phyloP scores from a whole-genome alignment of 495 filamentous ascomycete species.

The Xylaria grammica region DNA sequence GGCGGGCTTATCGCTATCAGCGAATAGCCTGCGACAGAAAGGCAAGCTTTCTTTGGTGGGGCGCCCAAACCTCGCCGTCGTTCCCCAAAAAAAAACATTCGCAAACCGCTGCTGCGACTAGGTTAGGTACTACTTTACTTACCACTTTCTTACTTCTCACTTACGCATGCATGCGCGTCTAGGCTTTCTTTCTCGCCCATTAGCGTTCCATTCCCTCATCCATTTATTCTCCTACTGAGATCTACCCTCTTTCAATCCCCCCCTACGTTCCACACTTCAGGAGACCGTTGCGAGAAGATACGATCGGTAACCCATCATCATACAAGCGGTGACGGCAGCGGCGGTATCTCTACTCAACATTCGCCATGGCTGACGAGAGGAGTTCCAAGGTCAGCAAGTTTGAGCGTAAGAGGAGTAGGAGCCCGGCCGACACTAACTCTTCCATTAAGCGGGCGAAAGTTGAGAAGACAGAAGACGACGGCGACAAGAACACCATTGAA shows the following conservation, averaged over 20 bases:
- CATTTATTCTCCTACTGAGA: background rate
- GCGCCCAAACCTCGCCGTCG: background rate
- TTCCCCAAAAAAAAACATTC: slow-evolving; percentile 18
- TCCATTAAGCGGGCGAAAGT: slow-evolving; percentile 41
- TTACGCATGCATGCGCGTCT: too few species aligned
- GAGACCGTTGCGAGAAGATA: background rate
- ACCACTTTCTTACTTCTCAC: too few species aligned
- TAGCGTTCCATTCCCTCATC: background rate
- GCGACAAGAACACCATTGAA: slow-evolving; percentile 40
- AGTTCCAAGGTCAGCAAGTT: slow-evolving; percentile 19
- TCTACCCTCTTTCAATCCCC: background rate
- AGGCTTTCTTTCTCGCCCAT: background rate
- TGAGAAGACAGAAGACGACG: slow-evolving; percentile 40
- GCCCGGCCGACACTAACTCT: slow-evolving; percentile 22
- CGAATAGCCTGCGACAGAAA: background rate
- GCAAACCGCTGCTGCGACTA: background rate
- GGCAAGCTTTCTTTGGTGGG: slow-evolving; percentile 10
- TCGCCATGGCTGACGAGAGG: slow-evolving; percentile 23
- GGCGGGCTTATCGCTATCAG: slow-evolving; percentile 15
- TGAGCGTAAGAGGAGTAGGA: slow-evolving; percentile 32
- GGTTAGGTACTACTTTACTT: too few species aligned
- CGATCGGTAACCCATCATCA: too few species aligned
- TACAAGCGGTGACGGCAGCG: background rate
- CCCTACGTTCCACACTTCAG: too few species aligned
- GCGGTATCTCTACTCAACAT: background rate